Evolutionary conservation across 163 green algal genomes (phyloP).

Genomic region (Chlorella variabilis): DNA sequence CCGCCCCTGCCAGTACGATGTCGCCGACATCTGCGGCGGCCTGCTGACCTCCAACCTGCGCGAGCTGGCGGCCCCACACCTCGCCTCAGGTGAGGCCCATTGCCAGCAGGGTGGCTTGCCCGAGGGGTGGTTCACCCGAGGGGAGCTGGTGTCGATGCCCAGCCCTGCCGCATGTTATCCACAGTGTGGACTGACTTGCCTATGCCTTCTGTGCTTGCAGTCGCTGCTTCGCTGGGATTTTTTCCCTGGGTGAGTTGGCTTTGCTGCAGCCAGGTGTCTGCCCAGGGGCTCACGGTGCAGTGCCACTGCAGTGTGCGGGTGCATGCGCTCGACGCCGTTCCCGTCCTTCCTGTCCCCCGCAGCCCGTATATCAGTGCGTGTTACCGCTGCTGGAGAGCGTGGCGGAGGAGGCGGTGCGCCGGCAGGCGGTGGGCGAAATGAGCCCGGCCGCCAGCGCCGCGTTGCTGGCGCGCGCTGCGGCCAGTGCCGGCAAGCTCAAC

Average conservation of each 20-base stretch:
- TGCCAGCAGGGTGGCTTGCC: not conserved
- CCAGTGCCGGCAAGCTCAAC: not conserved
- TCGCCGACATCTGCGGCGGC: not conserved
- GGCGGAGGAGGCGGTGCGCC: conserved; percentile 7
- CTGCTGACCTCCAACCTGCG: not conserved
- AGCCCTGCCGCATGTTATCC: too few relatives aligned
- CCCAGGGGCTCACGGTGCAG: too few relatives aligned
- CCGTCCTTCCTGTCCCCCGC: too few relatives aligned
- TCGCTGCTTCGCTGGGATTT: not conserved
- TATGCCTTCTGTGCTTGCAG: too few relatives aligned
- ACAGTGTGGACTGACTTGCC: too few relatives aligned
- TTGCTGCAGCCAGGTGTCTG: too few relatives aligned
- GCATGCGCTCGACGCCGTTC: too few relatives aligned
- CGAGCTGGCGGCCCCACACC: conserved; percentile 9
- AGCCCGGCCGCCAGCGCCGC: not conserved
- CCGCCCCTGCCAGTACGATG: conserved; percentile 29
- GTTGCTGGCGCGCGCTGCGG: not conserved
- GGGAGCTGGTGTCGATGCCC: too few relatives aligned
- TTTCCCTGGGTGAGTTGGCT: too few relatives aligned
- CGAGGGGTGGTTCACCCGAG: too few relatives aligned
- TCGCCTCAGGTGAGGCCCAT: conserved; percentile 14
- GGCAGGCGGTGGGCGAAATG: conserved; percentile 13
- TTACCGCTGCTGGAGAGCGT: conserved; percentile 13
- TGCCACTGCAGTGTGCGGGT: too few relatives aligned
- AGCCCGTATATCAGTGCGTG: conserved; percentile 30